Evolutionary conservation across 2,329 filamentous ascomycete genomes (phyloP), one percentile per base, ranked within the genome.

Genomic region (Colletotrichum salicis): DNA sequence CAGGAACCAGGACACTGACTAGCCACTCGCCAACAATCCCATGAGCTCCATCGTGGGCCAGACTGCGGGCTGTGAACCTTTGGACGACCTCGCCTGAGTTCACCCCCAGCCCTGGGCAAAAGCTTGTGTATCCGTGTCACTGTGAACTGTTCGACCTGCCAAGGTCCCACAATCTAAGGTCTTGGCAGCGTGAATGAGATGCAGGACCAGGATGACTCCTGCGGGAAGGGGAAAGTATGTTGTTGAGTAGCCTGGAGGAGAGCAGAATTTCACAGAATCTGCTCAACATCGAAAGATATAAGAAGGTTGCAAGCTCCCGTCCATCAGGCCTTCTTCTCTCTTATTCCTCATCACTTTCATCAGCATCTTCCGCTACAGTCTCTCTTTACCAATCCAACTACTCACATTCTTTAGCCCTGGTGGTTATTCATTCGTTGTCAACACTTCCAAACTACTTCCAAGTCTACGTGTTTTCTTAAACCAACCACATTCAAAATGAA

Each of bases 301-400:
- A 71, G 70, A 71, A 71, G 70, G 15, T 48, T n/a, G 51, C 59
- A 6, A 52, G 24, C 59, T 41, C 59, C 65, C 55, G 12, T 22
- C 19, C 22, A 33, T 22, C 13, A 60, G 2, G 13, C 6, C 5
- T 37, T 31, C 13, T n/a, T 4, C 37, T 51, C 22, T 45, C 33
- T 56, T 31, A 27, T 15, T 64, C 60, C 45, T 51, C 55, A 64
- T 51, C 52, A 61, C 65, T 59, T 61, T 71, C 59, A 64, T 69
- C 69, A 69, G 59, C 55, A 60, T 69, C 48, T 60, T 51, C 70
- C 59, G 55, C 70, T 29, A 71, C 70, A 67, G 65, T 68, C 71
- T 61, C 68, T 71, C 68, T 24, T 81, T 74, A 77, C 78, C 31
- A 76, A 80, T 22, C 71, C 78, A 63, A 78, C 77, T 76, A 69